Percentiles rank a stretch among this genome's conserved stretches.
Conservation (phyloP, 768 basidiomycete genomes). For the Suillus variegatus region DNA sequence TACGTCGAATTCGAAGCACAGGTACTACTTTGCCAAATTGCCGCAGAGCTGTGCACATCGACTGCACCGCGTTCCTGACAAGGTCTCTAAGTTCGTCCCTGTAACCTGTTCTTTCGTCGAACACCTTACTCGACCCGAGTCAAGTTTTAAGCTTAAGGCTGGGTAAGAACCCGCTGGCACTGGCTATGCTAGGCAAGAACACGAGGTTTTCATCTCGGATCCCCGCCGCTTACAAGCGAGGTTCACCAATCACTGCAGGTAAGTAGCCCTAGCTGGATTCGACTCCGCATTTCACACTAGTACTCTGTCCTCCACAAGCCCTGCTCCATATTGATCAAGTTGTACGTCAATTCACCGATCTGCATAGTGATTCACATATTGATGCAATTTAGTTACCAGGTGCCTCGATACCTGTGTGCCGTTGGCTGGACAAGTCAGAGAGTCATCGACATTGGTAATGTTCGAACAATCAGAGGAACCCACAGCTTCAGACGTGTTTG, state of each 20-base stretch:
- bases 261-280: background rate
- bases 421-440: background rate
- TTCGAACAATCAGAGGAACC: background rate
- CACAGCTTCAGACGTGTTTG: background rate
- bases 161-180: background rate
- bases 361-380: background rate
- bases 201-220: conserved; percentile 8
- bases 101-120: background rate
- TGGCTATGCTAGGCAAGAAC: background rate
- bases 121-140: too few relatives aligned
- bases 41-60: background rate
- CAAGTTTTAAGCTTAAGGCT: background rate
- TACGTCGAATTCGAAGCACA: conserved; percentile 3
- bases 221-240: background rate
- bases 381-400: background rate
- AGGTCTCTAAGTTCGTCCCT: background rate
- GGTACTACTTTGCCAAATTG: background rate
- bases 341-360: too few relatives aligned
- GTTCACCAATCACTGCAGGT: background rate
- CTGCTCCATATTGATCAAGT: background rate
- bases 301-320: background rate
- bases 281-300: background rate
- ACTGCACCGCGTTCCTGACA: background rate
- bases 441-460: background rate
- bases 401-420: background rate